phyloP scores from a whole-genome alignment of 345 rosid species.

The Cardamine occulta region DNA sequence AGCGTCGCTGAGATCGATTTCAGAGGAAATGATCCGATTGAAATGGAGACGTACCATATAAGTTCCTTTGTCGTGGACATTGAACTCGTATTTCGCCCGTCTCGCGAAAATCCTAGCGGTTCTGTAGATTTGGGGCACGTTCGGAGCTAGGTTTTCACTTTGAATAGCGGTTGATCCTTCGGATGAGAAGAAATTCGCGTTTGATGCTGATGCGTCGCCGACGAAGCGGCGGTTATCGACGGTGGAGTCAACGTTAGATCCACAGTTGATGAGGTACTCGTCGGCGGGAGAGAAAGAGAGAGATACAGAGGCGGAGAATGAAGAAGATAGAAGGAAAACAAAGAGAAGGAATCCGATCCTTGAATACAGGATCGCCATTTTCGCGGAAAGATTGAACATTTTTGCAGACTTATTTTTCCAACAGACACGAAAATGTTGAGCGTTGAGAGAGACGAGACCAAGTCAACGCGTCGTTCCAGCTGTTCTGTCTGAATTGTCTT shows the following conservation, averaged over 20 bases:
- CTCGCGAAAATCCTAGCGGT: constrained; percentile 68
- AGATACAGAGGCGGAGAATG: constrained; percentile 28
- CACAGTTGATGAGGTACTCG: constrained; percentile 68
- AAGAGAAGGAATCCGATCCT: constrained; percentile 32
- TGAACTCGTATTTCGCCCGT: constrained; percentile 67
- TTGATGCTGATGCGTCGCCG: constrained; percentile 52
- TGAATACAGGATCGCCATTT: constrained; percentile 31
- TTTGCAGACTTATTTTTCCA: constrained; percentile 22
- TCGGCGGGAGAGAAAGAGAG: constrained; percentile 58
- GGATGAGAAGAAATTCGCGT: constrained; percentile 35
- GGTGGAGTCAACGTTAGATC: constrained; percentile 62
- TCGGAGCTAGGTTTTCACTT: constrained; percentile 40
- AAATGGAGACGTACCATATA: constrained; percentile 86
- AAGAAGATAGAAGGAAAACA: constrained; percentile 31
- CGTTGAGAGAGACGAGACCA: constrained; percentile 3
- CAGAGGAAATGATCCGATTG: constrained; percentile 53
- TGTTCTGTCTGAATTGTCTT: constrained; percentile 3
- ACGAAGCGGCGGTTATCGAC: constrained; percentile 66
- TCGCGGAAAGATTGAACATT: constrained; percentile 9
- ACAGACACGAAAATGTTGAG: not conserved
- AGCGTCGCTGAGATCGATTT: constrained; percentile 46
- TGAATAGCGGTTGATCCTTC: constrained; percentile 44
- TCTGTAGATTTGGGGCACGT: constrained; percentile 56
- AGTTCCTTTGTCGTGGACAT: constrained; percentile 62
- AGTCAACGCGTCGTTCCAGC: constrained; percentile 45